Evolutionary conservation across 1,284 basidiomycete genomes (phyloP).

Genomic region (Gymnopus androsaceus): DNA sequence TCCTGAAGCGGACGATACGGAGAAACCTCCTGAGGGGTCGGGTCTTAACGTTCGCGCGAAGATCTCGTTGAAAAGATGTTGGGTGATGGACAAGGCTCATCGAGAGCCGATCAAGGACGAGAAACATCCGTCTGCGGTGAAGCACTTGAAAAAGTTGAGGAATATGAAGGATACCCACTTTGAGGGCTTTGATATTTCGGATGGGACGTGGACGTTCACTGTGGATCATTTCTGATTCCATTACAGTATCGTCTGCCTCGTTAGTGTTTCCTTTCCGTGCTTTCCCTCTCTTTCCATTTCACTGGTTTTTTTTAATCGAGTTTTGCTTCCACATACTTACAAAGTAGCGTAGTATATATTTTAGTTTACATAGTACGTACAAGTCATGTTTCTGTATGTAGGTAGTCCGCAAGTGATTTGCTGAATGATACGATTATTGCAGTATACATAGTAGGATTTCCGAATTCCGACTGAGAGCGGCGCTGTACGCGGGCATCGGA

Average conservation of each 20-base stretch:
- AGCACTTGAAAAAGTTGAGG: constrained; percentile 84
- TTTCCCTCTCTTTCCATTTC: not conserved
- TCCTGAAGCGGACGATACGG: constrained; percentile 79
- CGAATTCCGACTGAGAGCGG: no score
- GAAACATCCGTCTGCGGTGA: constrained; percentile 68
- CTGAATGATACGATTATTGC: no score
- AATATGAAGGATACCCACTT: constrained; percentile 87
- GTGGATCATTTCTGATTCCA: constrained; percentile 84
- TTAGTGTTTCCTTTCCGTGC: not conserved
- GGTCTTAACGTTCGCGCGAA: constrained; percentile 90
- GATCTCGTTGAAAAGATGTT: constrained; percentile 83
- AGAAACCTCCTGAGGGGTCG: constrained; percentile 80
- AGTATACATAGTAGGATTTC: no score
- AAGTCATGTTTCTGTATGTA: no score
- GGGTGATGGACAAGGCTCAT: constrained; percentile 90
- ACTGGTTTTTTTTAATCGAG: no score
- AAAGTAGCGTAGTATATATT: no score
- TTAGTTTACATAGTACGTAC: no score
- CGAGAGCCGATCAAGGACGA: constrained; percentile 88
- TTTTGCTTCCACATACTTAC: no score
- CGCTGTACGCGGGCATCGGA: no score
- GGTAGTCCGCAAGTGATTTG: no score
- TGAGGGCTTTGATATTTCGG: constrained; percentile 76
- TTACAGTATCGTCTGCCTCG: not conserved
- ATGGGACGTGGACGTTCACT: constrained; percentile 91